Percentiles rank a stretch among this genome's conserved stretches.
These are phyloP conservation scores for Marchantia polymorpha DNA, from an alignment of 225 moss, liverwort and hornwort genomes.

Conservation along the genomic window DNA sequence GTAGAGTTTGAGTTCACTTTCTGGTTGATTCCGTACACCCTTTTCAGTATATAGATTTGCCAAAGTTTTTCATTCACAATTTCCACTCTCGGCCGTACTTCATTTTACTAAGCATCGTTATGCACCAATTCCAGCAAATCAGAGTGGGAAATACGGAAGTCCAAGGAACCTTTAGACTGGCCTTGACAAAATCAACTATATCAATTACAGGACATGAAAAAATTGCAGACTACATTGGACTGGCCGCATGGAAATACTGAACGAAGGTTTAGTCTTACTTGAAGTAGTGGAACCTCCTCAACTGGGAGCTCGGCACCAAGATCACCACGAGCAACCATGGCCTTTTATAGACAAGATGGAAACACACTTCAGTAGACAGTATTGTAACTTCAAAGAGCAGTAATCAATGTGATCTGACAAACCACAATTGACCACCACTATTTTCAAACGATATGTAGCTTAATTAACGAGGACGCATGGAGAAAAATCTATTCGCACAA, in stretches of 20 bases:
- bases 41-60: too few relatives aligned
- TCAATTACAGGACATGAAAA: too few relatives aligned
- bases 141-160: too few relatives aligned
- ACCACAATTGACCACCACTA: background rate
- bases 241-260: background rate
- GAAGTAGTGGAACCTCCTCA: constrained; percentile 95
- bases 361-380: too few relatives aligned
- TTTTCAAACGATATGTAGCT: background rate
- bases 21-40: too few relatives aligned
- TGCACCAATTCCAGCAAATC: background rate
- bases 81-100: background rate
- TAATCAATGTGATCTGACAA: background rate
- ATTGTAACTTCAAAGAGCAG: background rate
- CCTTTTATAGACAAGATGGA: constrained; percentile 27
- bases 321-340: constrained; percentile 99
- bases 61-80: too few relatives aligned
- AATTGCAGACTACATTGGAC: too few relatives aligned
- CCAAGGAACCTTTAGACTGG: background rate
- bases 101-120: background rate
- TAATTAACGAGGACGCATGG: background rate
- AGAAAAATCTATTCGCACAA: too few relatives aligned
- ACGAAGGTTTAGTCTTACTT: constrained; percentile 40
- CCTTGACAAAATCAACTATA: background rate
- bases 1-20: too few relatives aligned
- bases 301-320: constrained; percentile 95